These are phyloP conservation scores for Candida neerlandica DNA, from an alignment of 1,139 yeast genomes.

Conservation along the genomic window DNA sequence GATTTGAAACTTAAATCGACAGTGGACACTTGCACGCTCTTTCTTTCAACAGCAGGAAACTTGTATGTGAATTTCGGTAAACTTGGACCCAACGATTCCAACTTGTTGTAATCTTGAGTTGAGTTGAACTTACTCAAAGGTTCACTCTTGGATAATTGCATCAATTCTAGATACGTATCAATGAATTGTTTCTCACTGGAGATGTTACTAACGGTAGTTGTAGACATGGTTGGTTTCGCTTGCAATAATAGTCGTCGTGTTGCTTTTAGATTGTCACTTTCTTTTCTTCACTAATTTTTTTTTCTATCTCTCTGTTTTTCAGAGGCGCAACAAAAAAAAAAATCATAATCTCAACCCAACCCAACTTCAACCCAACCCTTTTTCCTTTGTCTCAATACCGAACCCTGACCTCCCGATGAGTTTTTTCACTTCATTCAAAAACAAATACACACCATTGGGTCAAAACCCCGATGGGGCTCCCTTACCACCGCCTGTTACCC, in stretches of 20 bases:
- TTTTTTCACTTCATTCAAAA: conserved; percentile 39
- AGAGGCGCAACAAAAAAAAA: neutral
- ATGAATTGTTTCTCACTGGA: conserved; percentile 29
- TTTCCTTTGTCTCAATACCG: neutral
- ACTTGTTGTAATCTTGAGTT: conserved; percentile 33
- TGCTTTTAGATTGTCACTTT: neutral
- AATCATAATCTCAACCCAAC: neutral
- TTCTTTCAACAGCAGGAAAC: conserved; percentile 27
- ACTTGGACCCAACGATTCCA: conserved; percentile 45
- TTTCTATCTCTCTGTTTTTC: neutral
- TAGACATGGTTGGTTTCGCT: conserved; percentile 2
- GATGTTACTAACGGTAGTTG: conserved; percentile 10
- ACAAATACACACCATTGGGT: conserved; percentile 33
- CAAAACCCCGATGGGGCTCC: conserved; percentile 39
- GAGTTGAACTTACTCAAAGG: conserved; percentile 31
- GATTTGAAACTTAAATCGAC: conserved; percentile 37
- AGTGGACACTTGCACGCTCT: conserved; percentile 4
- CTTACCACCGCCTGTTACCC: conserved; percentile 44
- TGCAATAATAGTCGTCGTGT: neutral
- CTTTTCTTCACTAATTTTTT: neutral
- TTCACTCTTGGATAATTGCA: conserved; percentile 29
- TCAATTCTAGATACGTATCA: conserved; percentile 37
- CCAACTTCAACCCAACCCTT: neutral
- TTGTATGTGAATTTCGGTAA: conserved; percentile 34
- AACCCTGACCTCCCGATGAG: conserved; percentile 28